phyloP scores from a whole-genome alignment of 768 basidiomycete species.

The Hysterangium stoloniferum region DNA sequence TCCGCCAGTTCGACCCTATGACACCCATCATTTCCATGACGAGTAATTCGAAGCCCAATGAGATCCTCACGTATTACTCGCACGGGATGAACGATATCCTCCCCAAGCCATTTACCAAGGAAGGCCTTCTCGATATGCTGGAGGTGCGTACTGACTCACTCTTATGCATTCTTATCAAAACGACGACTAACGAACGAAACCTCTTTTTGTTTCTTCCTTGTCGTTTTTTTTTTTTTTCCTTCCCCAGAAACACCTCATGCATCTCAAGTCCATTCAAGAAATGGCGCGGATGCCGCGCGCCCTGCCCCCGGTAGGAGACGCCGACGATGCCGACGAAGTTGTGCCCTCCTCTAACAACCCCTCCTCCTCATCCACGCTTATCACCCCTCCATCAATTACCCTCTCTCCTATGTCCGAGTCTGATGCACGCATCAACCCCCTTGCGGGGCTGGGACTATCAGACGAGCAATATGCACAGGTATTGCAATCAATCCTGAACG shows the following conservation, averaged over 20 bases:
- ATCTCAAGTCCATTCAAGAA: constrained; percentile 80
- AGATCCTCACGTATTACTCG: constrained; percentile 86
- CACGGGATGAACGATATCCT: constrained; percentile 94
- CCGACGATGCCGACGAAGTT: constrained; percentile 27
- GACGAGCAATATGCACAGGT: constrained; percentile 85
- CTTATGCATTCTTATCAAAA: neutral
- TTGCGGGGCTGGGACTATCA: constrained; percentile 80
- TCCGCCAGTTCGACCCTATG: constrained; percentile 89
- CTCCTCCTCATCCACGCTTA: constrained; percentile 11
- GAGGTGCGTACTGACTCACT: no score
- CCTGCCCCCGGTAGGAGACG: constrained; percentile 52
- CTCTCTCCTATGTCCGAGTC: constrained; percentile 35
- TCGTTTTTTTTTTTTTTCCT: no score
- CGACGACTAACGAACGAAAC: neutral
- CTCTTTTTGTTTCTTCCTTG: neutral
- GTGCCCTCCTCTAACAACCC: constrained; percentile 2
- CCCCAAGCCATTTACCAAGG: constrained; percentile 95
- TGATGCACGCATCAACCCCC: constrained; percentile 60
- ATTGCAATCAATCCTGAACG: constrained; percentile 62
- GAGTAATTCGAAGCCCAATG: constrained; percentile 85
- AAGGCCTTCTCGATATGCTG: constrained; percentile 84
- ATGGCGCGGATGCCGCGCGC: constrained; percentile 62
- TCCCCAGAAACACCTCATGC: constrained; percentile 72
- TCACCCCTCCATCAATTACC: neutral
- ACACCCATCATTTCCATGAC: constrained; percentile 99